These are phyloP conservation scores for Ceratocystiopsis sp. DNA, from an alignment of 2,329 filamentous ascomycete genomes.

Conservation along the genomic window DNA sequence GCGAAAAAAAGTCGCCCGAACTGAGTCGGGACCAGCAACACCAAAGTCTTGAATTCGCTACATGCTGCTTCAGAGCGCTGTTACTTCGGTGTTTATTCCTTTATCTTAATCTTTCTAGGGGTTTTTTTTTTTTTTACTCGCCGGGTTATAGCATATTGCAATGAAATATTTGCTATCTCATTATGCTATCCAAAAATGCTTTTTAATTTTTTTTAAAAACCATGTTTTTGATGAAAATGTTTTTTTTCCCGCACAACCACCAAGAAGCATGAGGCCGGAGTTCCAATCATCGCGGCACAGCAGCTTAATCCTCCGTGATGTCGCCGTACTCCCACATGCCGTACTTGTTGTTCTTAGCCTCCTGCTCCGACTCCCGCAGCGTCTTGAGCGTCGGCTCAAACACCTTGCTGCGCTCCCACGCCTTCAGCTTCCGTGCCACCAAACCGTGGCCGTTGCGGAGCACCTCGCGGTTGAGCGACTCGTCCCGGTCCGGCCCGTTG, in stretches of 20 bases:
- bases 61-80: no score
- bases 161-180: no score
- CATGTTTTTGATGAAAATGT: no score
- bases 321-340: conserved; percentile 99
- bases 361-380: conserved; percentile 54
- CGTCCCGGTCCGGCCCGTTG: conserved; percentile 37
- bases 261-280: no score
- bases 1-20: no score
- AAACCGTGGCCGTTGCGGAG: conserved; percentile 72
- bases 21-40: no score
- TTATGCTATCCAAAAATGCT: not conserved
- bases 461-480: conserved; percentile 82
- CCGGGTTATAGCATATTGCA: no score
- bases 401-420: conserved; percentile 62
- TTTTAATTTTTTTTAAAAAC: not conserved
- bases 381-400: conserved; percentile 55
- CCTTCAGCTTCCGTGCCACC: conserved; percentile 81
- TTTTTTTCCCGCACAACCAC: no score
- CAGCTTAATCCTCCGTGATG: conserved; percentile 65
- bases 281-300: no score
- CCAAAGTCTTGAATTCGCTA: no score
- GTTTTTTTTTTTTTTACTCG: not conserved
- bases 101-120: no score
- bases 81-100: no score
- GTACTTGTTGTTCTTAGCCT: conserved; percentile 62